phyloP scores from a whole-genome alignment of 2,329 filamentous ascomycete genomes.

The Penicillium sp. region DNA sequence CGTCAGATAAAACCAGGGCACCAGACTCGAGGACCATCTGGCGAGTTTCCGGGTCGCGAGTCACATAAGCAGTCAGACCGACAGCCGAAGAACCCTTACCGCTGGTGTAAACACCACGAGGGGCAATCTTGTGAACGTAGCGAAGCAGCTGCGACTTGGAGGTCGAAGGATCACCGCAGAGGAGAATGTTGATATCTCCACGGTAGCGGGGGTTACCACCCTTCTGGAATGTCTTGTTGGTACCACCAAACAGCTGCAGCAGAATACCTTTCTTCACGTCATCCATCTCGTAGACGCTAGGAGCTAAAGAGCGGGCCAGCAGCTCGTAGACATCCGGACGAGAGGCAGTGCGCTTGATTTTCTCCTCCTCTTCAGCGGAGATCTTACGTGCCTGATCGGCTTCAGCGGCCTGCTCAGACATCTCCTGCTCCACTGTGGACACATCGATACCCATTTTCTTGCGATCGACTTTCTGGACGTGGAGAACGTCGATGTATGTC shows the following conservation, averaged over 20 bases:
- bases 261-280: slow-evolving; percentile 98
- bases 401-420: slow-evolving; percentile 67
- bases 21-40: slow-evolving; percentile 74
- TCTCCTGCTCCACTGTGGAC: slow-evolving; percentile 80
- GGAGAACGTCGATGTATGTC: slow-evolving; percentile 92
- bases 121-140: slow-evolving; percentile 97
- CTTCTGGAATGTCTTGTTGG: slow-evolving; percentile 97
- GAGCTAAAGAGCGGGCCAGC: slow-evolving; percentile 83
- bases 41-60: slow-evolving; percentile 69
- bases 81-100: slow-evolving; percentile 75
- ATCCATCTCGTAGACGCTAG: slow-evolving; percentile 96
- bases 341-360: slow-evolving; percentile 76
- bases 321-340: slow-evolving; percentile 91
- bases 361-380: slow-evolving; percentile 79
- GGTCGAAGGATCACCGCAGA: slow-evolving; percentile 96
- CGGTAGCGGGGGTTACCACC: slow-evolving; percentile 93
- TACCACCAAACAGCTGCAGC: slow-evolving; percentile 92
- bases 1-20: slow-evolving; percentile 70
- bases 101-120: slow-evolving; percentile 76
- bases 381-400: slow-evolving; percentile 83
- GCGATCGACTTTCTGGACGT: slow-evolving; percentile 95
- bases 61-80: slow-evolving; percentile 74
- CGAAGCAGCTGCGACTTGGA: slow-evolving; percentile 91
- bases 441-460: slow-evolving; percentile 88
- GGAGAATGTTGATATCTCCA: slow-evolving; percentile 94